Conservation (phyloP, 192 early-diverging fungal species). For the Backusella parvicylindrica region DNA sequence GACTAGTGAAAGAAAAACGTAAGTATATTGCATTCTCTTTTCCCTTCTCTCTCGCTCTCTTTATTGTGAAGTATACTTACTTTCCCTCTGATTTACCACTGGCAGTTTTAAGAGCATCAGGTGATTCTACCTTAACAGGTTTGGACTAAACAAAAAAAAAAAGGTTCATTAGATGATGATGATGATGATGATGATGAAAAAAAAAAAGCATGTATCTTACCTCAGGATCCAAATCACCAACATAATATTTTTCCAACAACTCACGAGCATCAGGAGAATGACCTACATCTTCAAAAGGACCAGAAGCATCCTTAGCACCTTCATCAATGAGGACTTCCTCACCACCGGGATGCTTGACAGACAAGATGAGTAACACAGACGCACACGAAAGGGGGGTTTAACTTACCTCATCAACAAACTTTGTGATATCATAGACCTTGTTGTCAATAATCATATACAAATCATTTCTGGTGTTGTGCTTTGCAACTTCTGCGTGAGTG, state of each 20-base stretch:
- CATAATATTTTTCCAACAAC: slow-evolving; percentile 67
- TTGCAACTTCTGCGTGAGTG: slow-evolving; percentile 46
- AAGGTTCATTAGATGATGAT: neutral
- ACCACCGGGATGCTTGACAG: slow-evolving; percentile 88
- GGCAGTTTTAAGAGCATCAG: neutral
- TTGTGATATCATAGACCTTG: slow-evolving; percentile 79
- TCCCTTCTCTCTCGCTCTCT: neutral
- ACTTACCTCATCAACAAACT: slow-evolving; percentile 72
- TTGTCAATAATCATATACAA: slow-evolving; percentile 78
- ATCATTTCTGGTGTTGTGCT: slow-evolving; percentile 69
- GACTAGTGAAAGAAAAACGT: slow-evolving; percentile 11
- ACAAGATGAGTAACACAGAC: neutral
- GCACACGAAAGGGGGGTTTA: neutral
- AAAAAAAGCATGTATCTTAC: slow-evolving; percentile 31
- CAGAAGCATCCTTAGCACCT: slow-evolving; percentile 87
- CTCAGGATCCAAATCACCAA: slow-evolving; percentile 66
- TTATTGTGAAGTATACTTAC: slow-evolving; percentile 15
- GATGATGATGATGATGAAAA: neutral
- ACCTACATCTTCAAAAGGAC: slow-evolving; percentile 96
- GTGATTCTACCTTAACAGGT: slow-evolving; percentile 13
- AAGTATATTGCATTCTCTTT: neutral
- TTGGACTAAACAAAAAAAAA: slow-evolving; percentile 18
- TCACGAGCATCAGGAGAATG: slow-evolving; percentile 94
- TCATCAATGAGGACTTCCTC: slow-evolving; percentile 94
- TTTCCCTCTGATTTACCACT: slow-evolving; percentile 18